Evolutionary conservation across 2,329 filamentous ascomycete genomes (phyloP), one percentile per base, ranked within the genome.

Genomic region (Stromatinia cepivora): DNA sequence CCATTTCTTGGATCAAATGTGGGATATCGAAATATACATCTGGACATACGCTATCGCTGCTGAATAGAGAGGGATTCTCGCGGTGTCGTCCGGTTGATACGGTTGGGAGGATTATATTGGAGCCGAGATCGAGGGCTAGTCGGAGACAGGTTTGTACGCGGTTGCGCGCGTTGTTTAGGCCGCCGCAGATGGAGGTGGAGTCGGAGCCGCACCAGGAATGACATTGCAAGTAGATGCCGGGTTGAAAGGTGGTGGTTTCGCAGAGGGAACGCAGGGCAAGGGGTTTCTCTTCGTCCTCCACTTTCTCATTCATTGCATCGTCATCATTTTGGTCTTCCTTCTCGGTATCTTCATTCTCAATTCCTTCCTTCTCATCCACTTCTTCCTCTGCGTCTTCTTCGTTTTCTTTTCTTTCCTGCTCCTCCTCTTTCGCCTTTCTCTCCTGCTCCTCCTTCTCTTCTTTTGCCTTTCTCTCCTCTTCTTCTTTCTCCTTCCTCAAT

Each of bases 201-300:
- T 71, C 66, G 25, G 48, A 48, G 4, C 71, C 70, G 59, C 63
- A 70, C 57, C 65, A 71, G 39, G 67, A 73, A 45, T 76, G 73
- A 8, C 75, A 75, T 45, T 75, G 73, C 31, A 75, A 66, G 70
- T 72, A 76, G n/a, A 75, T 66, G 1, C 73, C 73, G 7, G 70
- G 66, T 5, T 70, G 74, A 70, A 73, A 75, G 15, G 69, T 31
- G 3, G 70, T 72, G 5, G 61, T 22, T n/a, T 63, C 46, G 64
- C 71, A 76, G 4, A 75, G 67, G 0, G 61, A 45, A 13, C 11
- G 54, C 8, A 69, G 48, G 25, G 28, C 9, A 20, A 17, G 36
- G 25, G 52, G 7, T 2, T 39, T 39, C 0, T 46, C 1, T 28
- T 54, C 46, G 34, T 25, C 22, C 1, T n/a, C 31, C 13, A 8